phyloP scores from a whole-genome alignment of 805 yeast genomes.

The Kodamaea lidongshanica region DNA sequence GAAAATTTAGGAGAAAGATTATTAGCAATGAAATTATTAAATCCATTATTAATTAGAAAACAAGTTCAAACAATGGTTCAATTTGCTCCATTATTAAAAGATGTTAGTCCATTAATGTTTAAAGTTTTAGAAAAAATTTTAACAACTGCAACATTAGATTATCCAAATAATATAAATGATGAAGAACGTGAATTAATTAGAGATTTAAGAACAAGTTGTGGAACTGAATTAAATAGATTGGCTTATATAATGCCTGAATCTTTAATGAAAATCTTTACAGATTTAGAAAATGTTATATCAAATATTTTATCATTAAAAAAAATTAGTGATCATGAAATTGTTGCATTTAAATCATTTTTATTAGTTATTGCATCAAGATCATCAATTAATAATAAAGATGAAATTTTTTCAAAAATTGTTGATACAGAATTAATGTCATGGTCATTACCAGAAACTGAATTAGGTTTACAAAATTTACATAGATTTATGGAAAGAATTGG shows the following conservation, averaged over 20 bases:
- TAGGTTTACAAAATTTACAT: slow-evolving; percentile 81
- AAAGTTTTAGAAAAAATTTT: slow-evolving; percentile 77
- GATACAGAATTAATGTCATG: slow-evolving; percentile 91
- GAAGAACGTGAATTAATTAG: slow-evolving; percentile 75
- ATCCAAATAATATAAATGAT: slow-evolving; percentile 60
- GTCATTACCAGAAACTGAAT: slow-evolving; percentile 87
- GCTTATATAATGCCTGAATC: slow-evolving; percentile 95
- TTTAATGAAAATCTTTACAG: slow-evolving; percentile 70
- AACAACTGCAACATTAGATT: slow-evolving; percentile 77
- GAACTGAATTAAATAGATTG: slow-evolving; percentile 87
- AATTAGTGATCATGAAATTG: slow-evolving; percentile 84
- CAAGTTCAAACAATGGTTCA: slow-evolving; percentile 90
- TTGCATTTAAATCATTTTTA: slow-evolving; percentile 86
- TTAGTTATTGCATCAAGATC: slow-evolving; percentile 88
- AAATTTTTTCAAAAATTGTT: slow-evolving; percentile 76
- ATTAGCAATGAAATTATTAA: slow-evolving; percentile 66
- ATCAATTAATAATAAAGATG: slow-evolving; percentile 64
- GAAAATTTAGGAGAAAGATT: slow-evolving; percentile 70
- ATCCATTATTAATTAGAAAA: slow-evolving; percentile 76
- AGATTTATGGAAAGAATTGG: slow-evolving; percentile 99
- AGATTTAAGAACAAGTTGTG: slow-evolving; percentile 86
- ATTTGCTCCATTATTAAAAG: slow-evolving; percentile 84
- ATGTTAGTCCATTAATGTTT: slow-evolving; percentile 68
- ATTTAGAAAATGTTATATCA: slow-evolving; percentile 75
- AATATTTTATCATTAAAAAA: slow-evolving; percentile 61